Evolutionary conservation across 345 rosid genomes (phyloP).

Genomic region (Pistacia atlantica): DNA sequence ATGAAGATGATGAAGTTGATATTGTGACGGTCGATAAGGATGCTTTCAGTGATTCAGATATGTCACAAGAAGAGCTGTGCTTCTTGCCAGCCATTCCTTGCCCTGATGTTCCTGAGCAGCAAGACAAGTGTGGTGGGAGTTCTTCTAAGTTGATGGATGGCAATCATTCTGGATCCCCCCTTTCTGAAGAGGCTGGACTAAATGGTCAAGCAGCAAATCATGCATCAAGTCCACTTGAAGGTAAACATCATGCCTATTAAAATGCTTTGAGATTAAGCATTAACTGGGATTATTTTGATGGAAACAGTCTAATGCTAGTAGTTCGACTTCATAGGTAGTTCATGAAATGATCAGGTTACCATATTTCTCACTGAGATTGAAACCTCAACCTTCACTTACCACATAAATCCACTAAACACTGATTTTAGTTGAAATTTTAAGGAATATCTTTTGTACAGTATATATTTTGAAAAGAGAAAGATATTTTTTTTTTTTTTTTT

Average conservation of each 20-base stretch:
- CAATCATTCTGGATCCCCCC: conserved; percentile 77
- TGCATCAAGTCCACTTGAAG: conserved; percentile 76
- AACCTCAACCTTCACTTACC: not conserved
- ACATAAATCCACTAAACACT: not conserved
- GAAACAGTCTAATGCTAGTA: conserved; percentile 2
- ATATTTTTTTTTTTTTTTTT: no score
- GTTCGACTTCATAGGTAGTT: not conserved
- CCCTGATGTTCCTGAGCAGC: conserved; percentile 75
- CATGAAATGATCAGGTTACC: not conserved
- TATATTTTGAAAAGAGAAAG: not conserved
- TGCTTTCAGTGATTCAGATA: conserved; percentile 92
- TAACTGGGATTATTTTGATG: conserved; percentile 4
- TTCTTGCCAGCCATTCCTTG: conserved; percentile 92
- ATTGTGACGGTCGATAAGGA: conserved; percentile 83
- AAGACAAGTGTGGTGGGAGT: conserved; percentile 60
- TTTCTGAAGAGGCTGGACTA: conserved; percentile 76
- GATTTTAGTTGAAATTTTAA: not conserved
- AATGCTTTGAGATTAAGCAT: conserved; percentile 7
- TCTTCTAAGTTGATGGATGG: conserved; percentile 66
- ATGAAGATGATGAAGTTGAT: conserved; percentile 97
- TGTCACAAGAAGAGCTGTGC: conserved; percentile 89
- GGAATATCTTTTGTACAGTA: not conserved
- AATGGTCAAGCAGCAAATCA: conserved; percentile 64
- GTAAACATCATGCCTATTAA: conserved; percentile 38
- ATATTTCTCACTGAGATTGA: not conserved